Conservation (phyloP, 805 yeast species). For the Monosporozyma unispora region DNA sequence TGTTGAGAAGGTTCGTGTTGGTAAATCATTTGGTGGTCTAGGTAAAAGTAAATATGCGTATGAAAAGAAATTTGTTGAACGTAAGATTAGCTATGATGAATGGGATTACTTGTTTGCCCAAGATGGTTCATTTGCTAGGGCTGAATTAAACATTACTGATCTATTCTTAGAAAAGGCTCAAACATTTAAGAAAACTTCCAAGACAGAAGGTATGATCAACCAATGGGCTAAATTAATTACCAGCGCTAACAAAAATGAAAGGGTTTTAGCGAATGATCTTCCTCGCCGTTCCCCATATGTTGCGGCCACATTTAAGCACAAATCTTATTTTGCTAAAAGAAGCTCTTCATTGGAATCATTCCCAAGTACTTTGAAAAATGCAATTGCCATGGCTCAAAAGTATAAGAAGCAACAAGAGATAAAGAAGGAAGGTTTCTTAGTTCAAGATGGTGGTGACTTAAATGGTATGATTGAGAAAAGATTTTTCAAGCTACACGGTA, state of each 20-base stretch:
- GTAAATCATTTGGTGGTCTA: constrained; percentile 25
- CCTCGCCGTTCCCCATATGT: constrained; percentile 41
- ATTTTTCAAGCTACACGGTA: constrained; percentile 63
- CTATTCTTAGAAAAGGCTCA: constrained; percentile 13
- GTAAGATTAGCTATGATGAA: constrained; percentile 41
- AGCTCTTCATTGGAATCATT: constrained; percentile 49
- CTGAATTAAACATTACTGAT: constrained; percentile 41
- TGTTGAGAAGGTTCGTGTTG: constrained; percentile 44
- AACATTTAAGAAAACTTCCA: constrained; percentile 2
- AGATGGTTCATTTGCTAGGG: constrained; percentile 85
- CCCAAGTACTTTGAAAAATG: constrained; percentile 59
- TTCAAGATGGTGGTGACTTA: constrained; percentile 91
- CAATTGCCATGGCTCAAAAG: constrained; percentile 36
- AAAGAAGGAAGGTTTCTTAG: constrained; percentile 56
- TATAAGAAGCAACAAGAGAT: constrained; percentile 28
- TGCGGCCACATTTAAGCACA: constrained; percentile 58
- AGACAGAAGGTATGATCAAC: constrained; percentile 35
- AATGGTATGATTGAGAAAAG: constrained; percentile 57
- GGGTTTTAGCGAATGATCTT: not conserved
- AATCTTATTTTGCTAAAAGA: constrained; percentile 63
- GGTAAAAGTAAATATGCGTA: constrained; percentile 31
- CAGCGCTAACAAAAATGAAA: not conserved
- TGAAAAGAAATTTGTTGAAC: constrained; percentile 41
- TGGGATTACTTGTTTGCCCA: constrained; percentile 62
- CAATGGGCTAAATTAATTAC: constrained; percentile 54